Evolutionary conservation across 2,329 filamentous ascomycete genomes (phyloP).

Genomic region (Epichloe scottii): DNA sequence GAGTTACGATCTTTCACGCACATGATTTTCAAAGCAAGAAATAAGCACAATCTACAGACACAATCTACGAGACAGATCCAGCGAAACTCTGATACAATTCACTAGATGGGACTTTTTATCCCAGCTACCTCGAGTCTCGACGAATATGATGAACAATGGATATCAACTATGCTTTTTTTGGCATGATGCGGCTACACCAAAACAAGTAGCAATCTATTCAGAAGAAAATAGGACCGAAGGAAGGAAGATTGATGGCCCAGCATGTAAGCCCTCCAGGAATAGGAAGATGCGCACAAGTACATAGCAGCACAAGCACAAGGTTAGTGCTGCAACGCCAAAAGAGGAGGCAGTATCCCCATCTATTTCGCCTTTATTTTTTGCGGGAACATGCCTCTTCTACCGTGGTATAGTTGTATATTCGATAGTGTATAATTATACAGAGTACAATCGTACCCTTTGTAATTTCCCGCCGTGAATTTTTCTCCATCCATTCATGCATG

Average conservation of each 20-base stretch:
- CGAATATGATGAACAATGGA: background rate
- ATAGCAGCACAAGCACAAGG: background rate
- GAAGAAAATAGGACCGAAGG: too few species aligned
- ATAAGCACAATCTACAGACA: too few species aligned
- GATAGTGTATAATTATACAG: slow-evolving; percentile 13
- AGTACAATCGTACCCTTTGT: slow-evolving; percentile 2
- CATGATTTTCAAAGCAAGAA: background rate
- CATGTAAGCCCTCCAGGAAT: background rate
- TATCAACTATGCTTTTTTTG: background rate
- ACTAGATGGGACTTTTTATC: background rate
- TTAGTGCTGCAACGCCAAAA: too few species aligned
- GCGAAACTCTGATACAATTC: background rate
- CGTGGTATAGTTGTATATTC: slow-evolving; percentile 13
- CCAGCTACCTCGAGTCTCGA: background rate
- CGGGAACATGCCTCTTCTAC: background rate
- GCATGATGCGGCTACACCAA: background rate
- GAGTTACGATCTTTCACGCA: background rate
- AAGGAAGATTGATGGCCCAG: too few species aligned
- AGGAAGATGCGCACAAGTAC: background rate
- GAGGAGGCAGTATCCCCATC: too few species aligned
- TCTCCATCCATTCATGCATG: background rate
- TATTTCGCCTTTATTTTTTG: too few species aligned
- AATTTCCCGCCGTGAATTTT: background rate
- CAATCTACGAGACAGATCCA: too few species aligned
- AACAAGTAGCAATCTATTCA: background rate